A percentile compares a stretch with the other conserved stretches of the same genome.
These are phyloP conservation scores for Curvularia verruculosa DNA, from an alignment of 2,329 filamentous ascomycete species.

Conservation along the genomic window DNA sequence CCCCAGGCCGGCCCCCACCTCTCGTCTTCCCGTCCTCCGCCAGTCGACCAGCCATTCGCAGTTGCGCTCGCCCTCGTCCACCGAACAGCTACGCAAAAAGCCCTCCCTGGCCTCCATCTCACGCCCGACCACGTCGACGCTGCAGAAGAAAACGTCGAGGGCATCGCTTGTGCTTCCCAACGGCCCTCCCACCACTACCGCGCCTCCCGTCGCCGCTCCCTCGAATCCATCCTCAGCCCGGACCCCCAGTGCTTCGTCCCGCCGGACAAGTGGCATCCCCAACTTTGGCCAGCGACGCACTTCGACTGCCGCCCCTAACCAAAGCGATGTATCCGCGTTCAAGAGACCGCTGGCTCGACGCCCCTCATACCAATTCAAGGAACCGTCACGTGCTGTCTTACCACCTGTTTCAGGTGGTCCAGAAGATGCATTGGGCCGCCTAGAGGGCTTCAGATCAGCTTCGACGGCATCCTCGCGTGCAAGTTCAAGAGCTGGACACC, in stretches of 20 bases:
- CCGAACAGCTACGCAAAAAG: slow-evolving; percentile 51
- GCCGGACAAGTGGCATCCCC: slow-evolving; percentile 31
- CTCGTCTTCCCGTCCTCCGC: slow-evolving; percentile 59
- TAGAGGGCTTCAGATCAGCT: slow-evolving; percentile 52
- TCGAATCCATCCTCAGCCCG: slow-evolving; percentile 27
- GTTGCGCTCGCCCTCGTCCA: slow-evolving; percentile 52
- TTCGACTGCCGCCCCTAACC: slow-evolving; percentile 8
- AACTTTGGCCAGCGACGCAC: slow-evolving; percentile 23
- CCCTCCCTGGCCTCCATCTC: slow-evolving; percentile 37
- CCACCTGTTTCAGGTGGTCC: slow-evolving; percentile 23
- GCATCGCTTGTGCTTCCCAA: slow-evolving; percentile 36
- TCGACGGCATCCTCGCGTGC: slow-evolving; percentile 51
- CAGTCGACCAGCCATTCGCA: slow-evolving; percentile 48
- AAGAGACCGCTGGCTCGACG: slow-evolving; percentile 48
- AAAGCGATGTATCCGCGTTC: slow-evolving; percentile 39
- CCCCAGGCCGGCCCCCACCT: slow-evolving; percentile 56
- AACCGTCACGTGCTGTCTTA: slow-evolving; percentile 22
- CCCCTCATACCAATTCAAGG: slow-evolving; percentile 41
- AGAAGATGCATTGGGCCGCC: slow-evolving; percentile 51
- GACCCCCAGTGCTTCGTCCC: slow-evolving; percentile 31
- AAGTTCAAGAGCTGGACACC: slow-evolving; percentile 45
- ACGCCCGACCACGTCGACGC: slow-evolving; percentile 19
- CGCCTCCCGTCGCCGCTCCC: slow-evolving; percentile 17
- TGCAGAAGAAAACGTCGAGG: slow-evolving; percentile 44
- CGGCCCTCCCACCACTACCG: slow-evolving; percentile 19